Conservation (phyloP, 2,329 filamentous ascomycete species). For the Paracorniculantispora psalliotae region DNA sequence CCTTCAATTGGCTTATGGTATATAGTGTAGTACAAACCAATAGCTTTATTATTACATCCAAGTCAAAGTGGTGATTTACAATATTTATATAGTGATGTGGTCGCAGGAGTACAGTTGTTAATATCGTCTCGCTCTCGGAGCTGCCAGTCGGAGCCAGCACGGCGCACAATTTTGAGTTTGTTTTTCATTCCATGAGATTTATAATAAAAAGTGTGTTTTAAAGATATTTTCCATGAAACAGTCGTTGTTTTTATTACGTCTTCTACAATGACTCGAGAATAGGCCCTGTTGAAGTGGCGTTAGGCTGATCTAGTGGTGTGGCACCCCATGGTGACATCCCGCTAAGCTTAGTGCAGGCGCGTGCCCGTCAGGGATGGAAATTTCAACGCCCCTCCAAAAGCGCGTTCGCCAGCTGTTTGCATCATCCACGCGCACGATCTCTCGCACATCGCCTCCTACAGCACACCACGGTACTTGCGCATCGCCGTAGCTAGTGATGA, state of each 20-base stretch:
- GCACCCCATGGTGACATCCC: conserved; percentile 8
- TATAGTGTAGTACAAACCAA: not conserved
- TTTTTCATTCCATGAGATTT: too few relatives aligned
- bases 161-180: too few relatives aligned
- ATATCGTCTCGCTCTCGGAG: too few relatives aligned
- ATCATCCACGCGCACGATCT: conserved; percentile 1
- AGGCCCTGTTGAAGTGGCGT: too few relatives aligned
- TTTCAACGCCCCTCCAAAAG: conserved; percentile 10
- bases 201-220: too few relatives aligned
- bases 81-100: too few relatives aligned
- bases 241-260: too few relatives aligned
- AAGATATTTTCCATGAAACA: too few relatives aligned
- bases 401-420: conserved; percentile 2
- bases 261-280: too few relatives aligned
- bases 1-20: not conserved
- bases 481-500: not conserved
- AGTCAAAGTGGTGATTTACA: too few relatives aligned
- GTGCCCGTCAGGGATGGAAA: conserved; percentile 7
- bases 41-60: not conserved
- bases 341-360: not conserved
- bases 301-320: not conserved
- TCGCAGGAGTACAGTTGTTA: too few relatives aligned
- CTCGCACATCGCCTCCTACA: not conserved
- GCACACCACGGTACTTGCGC: not conserved
- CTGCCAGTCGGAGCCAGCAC: too few relatives aligned